Conservation (phyloP, 768 basidiomycete species). For the Lactarius akahatsu region DNA sequence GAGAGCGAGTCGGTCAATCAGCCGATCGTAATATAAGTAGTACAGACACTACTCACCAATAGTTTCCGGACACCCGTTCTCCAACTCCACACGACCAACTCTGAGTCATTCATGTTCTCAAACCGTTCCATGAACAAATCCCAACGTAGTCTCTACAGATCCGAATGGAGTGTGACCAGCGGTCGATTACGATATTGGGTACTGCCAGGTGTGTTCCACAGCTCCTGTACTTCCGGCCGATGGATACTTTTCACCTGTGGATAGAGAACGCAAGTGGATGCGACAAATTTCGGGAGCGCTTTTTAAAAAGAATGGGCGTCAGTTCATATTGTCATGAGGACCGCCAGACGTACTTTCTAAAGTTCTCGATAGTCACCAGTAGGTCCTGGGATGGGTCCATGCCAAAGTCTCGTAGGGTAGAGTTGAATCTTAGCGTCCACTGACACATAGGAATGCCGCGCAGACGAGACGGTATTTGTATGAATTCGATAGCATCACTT, state of each 20-base stretch:
- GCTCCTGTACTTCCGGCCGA: conserved; percentile 5
- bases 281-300: conserved; percentile 12
- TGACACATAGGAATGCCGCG: conserved; percentile 24
- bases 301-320: neutral
- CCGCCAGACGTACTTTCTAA: conserved; percentile 34
- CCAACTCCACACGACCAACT: conserved; percentile 28
- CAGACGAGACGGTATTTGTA: conserved; percentile 28
- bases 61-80: conserved; percentile 21
- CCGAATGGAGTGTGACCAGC: conserved; percentile 24
- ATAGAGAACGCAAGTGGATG: conserved; percentile 17
- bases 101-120: neutral
- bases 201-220: conserved; percentile 20
- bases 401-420: conserved; percentile 23
- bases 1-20: neutral
- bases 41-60: conserved; percentile 15
- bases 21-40: neutral
- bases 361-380: conserved; percentile 22
- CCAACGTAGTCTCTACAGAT: conserved; percentile 25
- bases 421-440: conserved; percentile 23
- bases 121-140: conserved; percentile 10
- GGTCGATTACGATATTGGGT: neutral
- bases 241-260: conserved; percentile 19
- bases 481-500: neutral
- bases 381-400: conserved; percentile 30
- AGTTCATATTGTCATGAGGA: neutral